Conservation (phyloP, 2,329 filamentous ascomycete genomes). For the Atkinsonella texensis region DNA sequence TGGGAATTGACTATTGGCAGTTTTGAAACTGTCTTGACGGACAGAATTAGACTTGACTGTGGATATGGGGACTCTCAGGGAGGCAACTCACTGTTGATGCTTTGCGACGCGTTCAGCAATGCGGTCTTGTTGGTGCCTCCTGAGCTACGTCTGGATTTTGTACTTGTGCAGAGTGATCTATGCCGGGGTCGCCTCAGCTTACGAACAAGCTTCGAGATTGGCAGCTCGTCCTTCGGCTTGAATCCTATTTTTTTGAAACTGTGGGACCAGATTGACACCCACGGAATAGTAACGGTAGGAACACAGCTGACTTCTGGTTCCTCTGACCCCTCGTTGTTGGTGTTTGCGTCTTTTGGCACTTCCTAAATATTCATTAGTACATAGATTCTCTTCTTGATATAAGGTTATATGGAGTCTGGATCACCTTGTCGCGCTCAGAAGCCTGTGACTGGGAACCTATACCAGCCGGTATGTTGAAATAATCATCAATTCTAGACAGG, state of each 20-base stretch:
- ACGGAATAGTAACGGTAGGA: constrained; percentile 1
- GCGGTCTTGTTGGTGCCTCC: background rate
- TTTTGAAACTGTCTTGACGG: constrained; percentile 8
- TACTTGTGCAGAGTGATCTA: constrained; percentile 24
- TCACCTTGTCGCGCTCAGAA: background rate
- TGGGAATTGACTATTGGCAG: constrained; percentile 18
- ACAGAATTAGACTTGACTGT: background rate
- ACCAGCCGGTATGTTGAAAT: background rate
- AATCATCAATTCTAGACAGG: background rate
- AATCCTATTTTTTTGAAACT: constrained; percentile 13
- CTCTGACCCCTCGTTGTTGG: background rate
- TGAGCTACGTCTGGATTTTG: constrained; percentile 15
- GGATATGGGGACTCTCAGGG: background rate
- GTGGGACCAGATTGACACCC: constrained; percentile 10
- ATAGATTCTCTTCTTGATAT: background rate
- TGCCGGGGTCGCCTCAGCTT: constrained; percentile 26
- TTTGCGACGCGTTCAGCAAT: background rate
- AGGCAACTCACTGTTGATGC: constrained; percentile 3
- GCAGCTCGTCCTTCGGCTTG: constrained; percentile 21
- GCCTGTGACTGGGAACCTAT: background rate
- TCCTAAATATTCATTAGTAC: background rate
- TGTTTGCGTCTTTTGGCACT: too few species aligned
- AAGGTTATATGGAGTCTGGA: background rate
- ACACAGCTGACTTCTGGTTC: background rate
- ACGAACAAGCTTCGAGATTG: constrained; percentile 16